phyloP scores from a whole-genome alignment of 768 basidiomycete species.

The Amanita jacksonii region DNA sequence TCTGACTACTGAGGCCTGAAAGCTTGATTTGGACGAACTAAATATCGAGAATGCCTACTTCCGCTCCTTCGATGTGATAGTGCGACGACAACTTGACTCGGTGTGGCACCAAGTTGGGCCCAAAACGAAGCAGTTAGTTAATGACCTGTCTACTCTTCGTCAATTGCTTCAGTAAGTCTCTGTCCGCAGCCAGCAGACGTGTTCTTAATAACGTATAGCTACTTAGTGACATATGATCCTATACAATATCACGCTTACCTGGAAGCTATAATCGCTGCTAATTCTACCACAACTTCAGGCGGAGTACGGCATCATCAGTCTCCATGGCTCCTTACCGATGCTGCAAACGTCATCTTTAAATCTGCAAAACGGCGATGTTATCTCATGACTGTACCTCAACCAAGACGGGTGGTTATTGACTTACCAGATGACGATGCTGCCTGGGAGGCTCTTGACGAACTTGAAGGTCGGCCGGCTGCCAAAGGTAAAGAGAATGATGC shows the following conservation, averaged over 20 bases:
- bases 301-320: conserved; percentile 56
- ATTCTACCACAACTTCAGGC: conserved; percentile 36
- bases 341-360: conserved; percentile 80
- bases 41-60: conserved; percentile 92
- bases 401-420: conserved; percentile 23
- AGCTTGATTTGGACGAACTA: conserved; percentile 93
- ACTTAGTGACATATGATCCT: conserved; percentile 84
- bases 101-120: conserved; percentile 97
- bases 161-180: conserved; percentile 64
- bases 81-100: conserved; percentile 81
- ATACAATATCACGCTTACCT: conserved; percentile 88
- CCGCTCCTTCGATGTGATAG: conserved; percentile 81
- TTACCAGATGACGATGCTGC: conserved; percentile 58
- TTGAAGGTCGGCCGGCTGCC: conserved; percentile 29
- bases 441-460: conserved; percentile 64
- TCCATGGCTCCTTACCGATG: conserved; percentile 89
- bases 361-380: conserved; percentile 80
- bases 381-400: conserved; percentile 27
- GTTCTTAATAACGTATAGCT: conserved; percentile 32
- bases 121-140: conserved; percentile 84
- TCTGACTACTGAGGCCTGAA: conserved; percentile 2
- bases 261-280: conserved; percentile 71
- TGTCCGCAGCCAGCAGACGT: background rate
- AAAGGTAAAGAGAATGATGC: conserved; percentile 16
- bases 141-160: conserved; percentile 77